These are phyloP conservation scores for Cordyceps farinosa DNA, from an alignment of 2,329 filamentous ascomycete species.

Conservation along the genomic window DNA sequence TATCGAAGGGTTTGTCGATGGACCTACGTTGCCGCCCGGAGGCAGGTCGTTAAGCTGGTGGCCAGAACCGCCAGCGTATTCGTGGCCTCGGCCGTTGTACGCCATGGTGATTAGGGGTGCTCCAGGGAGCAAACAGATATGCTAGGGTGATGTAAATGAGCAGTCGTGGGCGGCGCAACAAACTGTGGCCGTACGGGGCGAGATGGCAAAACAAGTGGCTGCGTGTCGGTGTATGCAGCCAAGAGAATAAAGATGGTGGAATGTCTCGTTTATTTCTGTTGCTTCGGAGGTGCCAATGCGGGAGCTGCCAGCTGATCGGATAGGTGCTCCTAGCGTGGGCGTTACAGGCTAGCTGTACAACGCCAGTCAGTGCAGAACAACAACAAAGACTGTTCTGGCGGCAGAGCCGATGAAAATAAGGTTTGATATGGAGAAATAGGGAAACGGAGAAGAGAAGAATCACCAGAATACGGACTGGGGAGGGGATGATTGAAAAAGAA, in stretches of 20 bases:
- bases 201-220: neutral
- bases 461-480: conserved; percentile 4
- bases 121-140: neutral
- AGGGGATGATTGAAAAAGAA: conserved; percentile 6
- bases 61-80: conserved; percentile 48
- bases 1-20: neutral
- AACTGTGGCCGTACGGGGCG: neutral
- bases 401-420: neutral
- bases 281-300: neutral
- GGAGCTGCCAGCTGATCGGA: conserved; percentile 4
- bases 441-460: conserved; percentile 18
- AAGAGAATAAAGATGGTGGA: neutral
- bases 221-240: neutral
- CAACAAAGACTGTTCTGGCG: neutral
- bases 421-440: neutral
- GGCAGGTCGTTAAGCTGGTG: conserved; percentile 67
- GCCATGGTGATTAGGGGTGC: conserved; percentile 41
- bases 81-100: conserved; percentile 60
- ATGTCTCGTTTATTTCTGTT: neutral
- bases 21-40: conserved; percentile 56
- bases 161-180: neutral
- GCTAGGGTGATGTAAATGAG: conserved; percentile 5
- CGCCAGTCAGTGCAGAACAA: conserved; percentile 10
- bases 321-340: neutral
- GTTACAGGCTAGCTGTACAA: neutral